phyloP scores from a whole-genome alignment of 495 filamentous ascomycete genomes.

The Xanthoparmelia taractica region DNA sequence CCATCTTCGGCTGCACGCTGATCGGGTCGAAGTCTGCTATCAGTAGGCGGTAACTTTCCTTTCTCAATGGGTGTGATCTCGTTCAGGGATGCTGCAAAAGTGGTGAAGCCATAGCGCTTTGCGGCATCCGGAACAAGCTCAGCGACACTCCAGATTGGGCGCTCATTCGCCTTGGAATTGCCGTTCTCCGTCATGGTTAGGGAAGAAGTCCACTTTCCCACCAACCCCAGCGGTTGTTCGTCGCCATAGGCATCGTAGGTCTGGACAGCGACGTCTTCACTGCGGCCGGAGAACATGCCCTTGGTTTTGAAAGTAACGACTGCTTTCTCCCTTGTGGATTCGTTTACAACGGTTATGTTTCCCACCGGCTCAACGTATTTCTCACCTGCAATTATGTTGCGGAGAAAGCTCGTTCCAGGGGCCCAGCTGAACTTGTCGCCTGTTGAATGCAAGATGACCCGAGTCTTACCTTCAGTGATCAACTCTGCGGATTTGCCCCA shows the following conservation, averaged over 20 bases:
- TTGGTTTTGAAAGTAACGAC: slow-evolving; percentile 80
- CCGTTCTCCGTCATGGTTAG: slow-evolving; percentile 55
- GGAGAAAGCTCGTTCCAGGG: slow-evolving; percentile 76
- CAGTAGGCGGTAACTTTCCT: slow-evolving; percentile 64
- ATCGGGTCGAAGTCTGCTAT: slow-evolving; percentile 79
- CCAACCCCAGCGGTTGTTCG: slow-evolving; percentile 52
- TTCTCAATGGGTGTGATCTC: slow-evolving; percentile 78
- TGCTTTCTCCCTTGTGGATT: slow-evolving; percentile 70
- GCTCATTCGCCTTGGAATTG: slow-evolving; percentile 45
- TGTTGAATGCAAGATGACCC: slow-evolving; percentile 59
- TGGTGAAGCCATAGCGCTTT: slow-evolving; percentile 76
- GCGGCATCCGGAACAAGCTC: slow-evolving; percentile 64
- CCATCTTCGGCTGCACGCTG: slow-evolving; percentile 81
- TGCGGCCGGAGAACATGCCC: slow-evolving; percentile 92
- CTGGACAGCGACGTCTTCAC: slow-evolving; percentile 78
- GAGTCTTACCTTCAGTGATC: slow-evolving; percentile 77
- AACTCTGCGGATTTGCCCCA: slow-evolving; percentile 96
- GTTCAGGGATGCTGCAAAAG: slow-evolving; percentile 79
- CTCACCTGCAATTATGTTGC: slow-evolving; percentile 95
- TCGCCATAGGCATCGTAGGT: slow-evolving; percentile 56
- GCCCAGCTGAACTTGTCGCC: slow-evolving; percentile 80
- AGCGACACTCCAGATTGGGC: slow-evolving; percentile 64
- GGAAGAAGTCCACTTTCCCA: slow-evolving; percentile 76
- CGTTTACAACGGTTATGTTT: slow-evolving; percentile 72
- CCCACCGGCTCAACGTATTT: slow-evolving; percentile 97